phyloP scores from a whole-genome alignment of 306 rosid species.

The Ammopiptanthus mongolicus region DNA sequence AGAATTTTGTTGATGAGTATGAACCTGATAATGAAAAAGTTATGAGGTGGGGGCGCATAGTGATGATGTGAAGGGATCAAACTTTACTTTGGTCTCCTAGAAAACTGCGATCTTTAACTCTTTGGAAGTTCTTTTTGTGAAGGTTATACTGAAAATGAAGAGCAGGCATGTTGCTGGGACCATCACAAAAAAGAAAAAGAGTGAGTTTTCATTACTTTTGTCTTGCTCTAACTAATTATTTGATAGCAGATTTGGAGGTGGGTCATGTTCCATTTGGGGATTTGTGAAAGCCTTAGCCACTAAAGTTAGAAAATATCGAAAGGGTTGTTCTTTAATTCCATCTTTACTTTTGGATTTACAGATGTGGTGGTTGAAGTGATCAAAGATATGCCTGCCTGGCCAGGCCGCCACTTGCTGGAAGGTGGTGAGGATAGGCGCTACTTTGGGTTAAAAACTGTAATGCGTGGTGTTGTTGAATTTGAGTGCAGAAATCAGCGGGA shows the following conservation, averaged over 20 bases:
- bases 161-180: conserved; percentile 99
- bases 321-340: conserved; percentile 30
- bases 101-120: conserved; percentile 30
- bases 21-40: conserved; percentile 36
- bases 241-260: conserved; percentile 64
- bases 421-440: conserved; percentile 86
- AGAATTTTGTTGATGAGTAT: conserved; percentile 30
- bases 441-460: conserved; percentile 73
- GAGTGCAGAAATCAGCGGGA: conserved; percentile 82
- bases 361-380: conserved; percentile 78
- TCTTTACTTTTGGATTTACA: conserved; percentile 26
- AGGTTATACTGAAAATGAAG: conserved; percentile 99
- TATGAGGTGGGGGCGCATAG: conserved; percentile 22
- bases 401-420: conserved; percentile 83
- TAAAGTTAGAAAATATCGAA: conserved; percentile 34
- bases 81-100: conserved; percentile 20
- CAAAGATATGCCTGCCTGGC: conserved; percentile 89
- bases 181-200: conserved; percentile 99
- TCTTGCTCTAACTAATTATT: conserved; percentile 52
- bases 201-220: conserved; percentile 62
- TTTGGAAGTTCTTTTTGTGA: conserved; percentile 47
- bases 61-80: conserved; percentile 39
- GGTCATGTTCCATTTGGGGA: conserved; percentile 77
- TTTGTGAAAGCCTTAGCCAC: conserved; percentile 57
- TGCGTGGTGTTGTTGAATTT: conserved; percentile 79